Evolutionary conservation across 2,329 filamentous ascomycete genomes (phyloP), one percentile per base, ranked within the genome.

Genomic region (Exophiala aquamarina): DNA sequence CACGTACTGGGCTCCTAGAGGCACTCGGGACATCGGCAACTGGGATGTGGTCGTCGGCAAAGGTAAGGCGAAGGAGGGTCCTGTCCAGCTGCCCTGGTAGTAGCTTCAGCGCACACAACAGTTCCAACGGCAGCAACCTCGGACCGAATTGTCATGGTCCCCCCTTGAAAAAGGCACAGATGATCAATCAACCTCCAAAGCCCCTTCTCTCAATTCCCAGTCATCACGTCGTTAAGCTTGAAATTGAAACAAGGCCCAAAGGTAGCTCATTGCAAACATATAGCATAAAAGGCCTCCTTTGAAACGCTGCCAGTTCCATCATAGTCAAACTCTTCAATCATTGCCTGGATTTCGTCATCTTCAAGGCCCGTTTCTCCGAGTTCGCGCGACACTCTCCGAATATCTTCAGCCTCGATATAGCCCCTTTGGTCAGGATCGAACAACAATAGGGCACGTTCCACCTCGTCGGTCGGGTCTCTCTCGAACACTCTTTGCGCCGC

Each of bases 271-370:
- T 75, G 72, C 66, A 83, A 70, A 65, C 82, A 84, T 56, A 85
- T 85, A n/a, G 77, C 76, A 58, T 84, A 72, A 70, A 85, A 85
- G 49, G 81, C 81, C 49, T 84, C 81, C 59, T 78, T 66, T 38
- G 74, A 77, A 56, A 85, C 83, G 47, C 78, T 90, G 9, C 91
- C 91, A 59, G 95, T 94, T 1, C 89, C 92, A 63, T 95, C 88
- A 56, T 96, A 78, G 72, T 98, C 93, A 72, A 97, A 94, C 69
- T 97, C 92, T 63, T 96, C 90, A 71, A 98, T 93, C 93, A 98
- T 98, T 56, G 90, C 90, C 59, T 82, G 78, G 52, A 98, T 76
- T 67, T 98, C 93, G 61, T 94, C 87, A 63, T 98, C 92, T 59
- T 93, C 89, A 58, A 98, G 76, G 10, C 88, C 89, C 5, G 71